Conservation (phyloP, 177 flowering plant species). For the Vitis hybrid region DNA sequence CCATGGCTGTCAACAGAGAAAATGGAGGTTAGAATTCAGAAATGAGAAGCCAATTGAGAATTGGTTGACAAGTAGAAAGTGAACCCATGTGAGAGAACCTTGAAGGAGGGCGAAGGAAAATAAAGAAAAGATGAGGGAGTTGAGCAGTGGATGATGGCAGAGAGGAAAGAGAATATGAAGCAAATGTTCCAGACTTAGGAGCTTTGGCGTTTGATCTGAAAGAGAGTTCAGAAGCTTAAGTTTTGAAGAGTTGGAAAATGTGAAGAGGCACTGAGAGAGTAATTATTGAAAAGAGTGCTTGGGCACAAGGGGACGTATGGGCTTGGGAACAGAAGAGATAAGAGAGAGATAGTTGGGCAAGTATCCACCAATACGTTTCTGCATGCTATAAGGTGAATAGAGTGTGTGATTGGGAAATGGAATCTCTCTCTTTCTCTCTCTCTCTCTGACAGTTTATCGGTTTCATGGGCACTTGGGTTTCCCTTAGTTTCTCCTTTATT, state of each 20-base stretch:
- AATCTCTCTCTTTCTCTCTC: constrained; percentile 18
- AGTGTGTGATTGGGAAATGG: constrained; percentile 44
- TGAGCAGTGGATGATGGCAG: not conserved
- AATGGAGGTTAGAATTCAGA: not conserved
- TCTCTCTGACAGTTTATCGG: constrained; percentile 24
- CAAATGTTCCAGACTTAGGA: not conserved
- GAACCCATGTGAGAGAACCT: constrained; percentile 2
- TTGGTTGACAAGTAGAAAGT: no score
- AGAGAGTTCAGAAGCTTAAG: constrained; percentile 27
- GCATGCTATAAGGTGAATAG: constrained; percentile 31
- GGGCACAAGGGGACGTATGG: constrained; percentile 35
- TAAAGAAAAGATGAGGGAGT: not conserved
- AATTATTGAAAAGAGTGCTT: constrained; percentile 25
- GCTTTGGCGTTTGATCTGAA: constrained; percentile 12
- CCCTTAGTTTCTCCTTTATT: constrained; percentile 3
- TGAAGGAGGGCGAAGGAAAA: not conserved
- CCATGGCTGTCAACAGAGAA: constrained; percentile 38
- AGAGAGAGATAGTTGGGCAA: constrained; percentile 28
- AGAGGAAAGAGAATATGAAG: not conserved
- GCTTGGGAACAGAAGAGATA: constrained; percentile 62
- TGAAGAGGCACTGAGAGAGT: constrained; percentile 19
- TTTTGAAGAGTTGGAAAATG: constrained; percentile 31
- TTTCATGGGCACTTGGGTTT: constrained; percentile 30
- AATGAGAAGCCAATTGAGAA: not conserved
- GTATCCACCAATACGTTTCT: constrained; percentile 18